Conservation (phyloP, 2,329 filamentous ascomycete species). For the Balansia obtecta region DNA sequence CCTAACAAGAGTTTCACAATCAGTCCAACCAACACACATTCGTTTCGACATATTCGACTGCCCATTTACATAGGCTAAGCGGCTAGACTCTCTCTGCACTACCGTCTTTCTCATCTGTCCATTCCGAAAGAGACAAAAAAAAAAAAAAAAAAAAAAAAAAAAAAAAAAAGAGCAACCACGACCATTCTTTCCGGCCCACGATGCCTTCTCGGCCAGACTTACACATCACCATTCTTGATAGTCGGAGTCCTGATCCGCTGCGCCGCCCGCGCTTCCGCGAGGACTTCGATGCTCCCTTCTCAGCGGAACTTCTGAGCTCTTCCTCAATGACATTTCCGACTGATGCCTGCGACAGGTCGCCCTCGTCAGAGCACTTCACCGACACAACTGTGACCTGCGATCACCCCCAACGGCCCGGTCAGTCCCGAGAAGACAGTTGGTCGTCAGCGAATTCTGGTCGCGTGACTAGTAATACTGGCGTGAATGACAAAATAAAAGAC, state of each 20-base stretch:
- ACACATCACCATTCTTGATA: constrained; percentile 5
- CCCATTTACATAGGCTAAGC: too few relatives aligned
- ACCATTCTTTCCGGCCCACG: constrained; percentile 9
- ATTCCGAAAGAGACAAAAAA: not conserved
- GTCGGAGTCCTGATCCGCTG: constrained; percentile 6
- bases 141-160: not conserved
- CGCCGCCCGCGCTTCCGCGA: constrained; percentile 24
- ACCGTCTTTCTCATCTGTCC: too few relatives aligned
- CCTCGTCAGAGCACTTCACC: constrained; percentile 3
- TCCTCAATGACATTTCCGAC: constrained; percentile 17
- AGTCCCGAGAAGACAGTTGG: constrained; percentile 13
- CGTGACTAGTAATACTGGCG: constrained; percentile 11
- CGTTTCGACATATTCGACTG: too few relatives aligned
- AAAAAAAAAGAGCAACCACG: not conserved
- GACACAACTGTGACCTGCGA: not conserved
- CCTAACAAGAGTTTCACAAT: too few relatives aligned
- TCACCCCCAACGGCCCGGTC: not conserved
- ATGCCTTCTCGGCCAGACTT: constrained; percentile 15
- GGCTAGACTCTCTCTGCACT: too few relatives aligned
- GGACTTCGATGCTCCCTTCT: constrained; percentile 27
- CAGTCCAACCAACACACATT: too few relatives aligned
- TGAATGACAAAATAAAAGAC: constrained; percentile 21
- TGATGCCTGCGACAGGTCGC: constrained; percentile 6
- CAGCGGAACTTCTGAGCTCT: constrained; percentile 20
- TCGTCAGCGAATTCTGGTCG: constrained; percentile 17